phyloP scores from a whole-genome alignment of 2,329 filamentous ascomycete species.

The Paecilomyces sp. region DNA sequence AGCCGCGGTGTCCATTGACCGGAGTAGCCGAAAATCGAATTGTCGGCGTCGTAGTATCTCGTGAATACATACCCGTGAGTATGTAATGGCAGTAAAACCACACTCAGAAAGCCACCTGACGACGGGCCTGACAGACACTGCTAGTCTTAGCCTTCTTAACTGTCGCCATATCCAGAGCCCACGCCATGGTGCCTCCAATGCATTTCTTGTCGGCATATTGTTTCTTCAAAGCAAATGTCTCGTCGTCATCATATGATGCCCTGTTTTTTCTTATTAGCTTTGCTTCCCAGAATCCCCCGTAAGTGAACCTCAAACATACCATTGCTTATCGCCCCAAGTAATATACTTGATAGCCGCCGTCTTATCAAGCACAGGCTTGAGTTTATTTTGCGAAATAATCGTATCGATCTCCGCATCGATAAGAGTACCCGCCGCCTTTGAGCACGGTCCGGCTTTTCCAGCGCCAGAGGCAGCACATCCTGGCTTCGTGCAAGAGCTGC shows the following conservation, averaged over 20 bases:
- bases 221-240: slow-evolving; percentile 30
- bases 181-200: slow-evolving; percentile 22
- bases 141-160: not conserved
- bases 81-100: too few species aligned
- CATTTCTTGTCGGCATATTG: slow-evolving; percentile 25
- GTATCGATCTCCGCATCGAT: slow-evolving; percentile 17
- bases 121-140: not conserved
- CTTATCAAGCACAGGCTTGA: slow-evolving; percentile 11
- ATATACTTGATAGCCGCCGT: slow-evolving; percentile 13
- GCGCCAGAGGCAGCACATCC: slow-evolving; percentile 12
- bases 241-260: slow-evolving; percentile 26
- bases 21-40: not conserved
- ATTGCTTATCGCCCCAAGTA: slow-evolving; percentile 10
- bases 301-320: slow-evolving; percentile 1
- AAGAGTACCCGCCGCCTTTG: slow-evolving; percentile 13
- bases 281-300: not conserved
- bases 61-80: too few species aligned
- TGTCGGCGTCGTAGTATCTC: too few species aligned
- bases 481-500: slow-evolving; percentile 16
- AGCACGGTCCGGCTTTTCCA: slow-evolving; percentile 15
- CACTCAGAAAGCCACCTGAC: not conserved
- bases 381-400: slow-evolving; percentile 11
- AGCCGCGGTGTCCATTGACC: not conserved
- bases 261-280: not conserved
- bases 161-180: slow-evolving; percentile 6